phyloP scores from a whole-genome alignment of 225 moss, liverwort and hornwort genomes.

The Pseudoscleropodium purum region DNA sequence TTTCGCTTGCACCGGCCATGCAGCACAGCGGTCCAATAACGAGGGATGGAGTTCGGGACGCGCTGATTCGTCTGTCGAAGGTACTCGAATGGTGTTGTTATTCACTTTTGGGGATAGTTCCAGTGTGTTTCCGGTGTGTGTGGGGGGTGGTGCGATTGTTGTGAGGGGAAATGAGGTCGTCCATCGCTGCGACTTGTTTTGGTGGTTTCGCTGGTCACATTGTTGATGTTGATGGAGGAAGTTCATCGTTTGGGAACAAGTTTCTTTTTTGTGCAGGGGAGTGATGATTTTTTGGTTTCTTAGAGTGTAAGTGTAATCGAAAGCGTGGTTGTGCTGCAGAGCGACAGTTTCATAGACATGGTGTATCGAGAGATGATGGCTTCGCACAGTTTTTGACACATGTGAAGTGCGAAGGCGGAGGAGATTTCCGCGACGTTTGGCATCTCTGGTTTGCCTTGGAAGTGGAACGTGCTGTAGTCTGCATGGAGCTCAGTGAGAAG shows the following conservation, averaged over 20 bases:
- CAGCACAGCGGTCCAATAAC: constrained; percentile 71
- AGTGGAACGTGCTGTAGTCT: constrained; percentile 9
- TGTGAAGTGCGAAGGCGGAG: constrained; percentile 1
- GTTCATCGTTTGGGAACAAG: background rate
- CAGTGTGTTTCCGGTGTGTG: background rate
- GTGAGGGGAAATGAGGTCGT: background rate
- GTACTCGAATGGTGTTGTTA: background rate
- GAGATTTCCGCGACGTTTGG: constrained; percentile 11
- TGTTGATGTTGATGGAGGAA: background rate
- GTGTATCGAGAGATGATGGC: constrained; percentile 82
- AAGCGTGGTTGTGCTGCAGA: constrained; percentile 45
- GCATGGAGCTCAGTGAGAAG: constrained; percentile 6
- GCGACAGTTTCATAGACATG: constrained; percentile 85
- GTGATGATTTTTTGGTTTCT: background rate
- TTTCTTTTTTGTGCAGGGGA: background rate
- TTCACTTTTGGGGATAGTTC: background rate
- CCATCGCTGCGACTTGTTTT: background rate
- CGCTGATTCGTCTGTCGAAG: constrained; percentile 77
- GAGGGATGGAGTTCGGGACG: constrained; percentile 92
- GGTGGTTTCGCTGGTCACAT: background rate
- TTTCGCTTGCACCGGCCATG: constrained; percentile 74
- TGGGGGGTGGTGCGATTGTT: background rate
- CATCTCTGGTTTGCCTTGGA: background rate
- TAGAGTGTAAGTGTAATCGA: background rate
- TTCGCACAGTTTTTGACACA: constrained; percentile 46